Evolutionary conservation across 257 asterid genomes (phyloP).

Genomic region (Nicotiana paniculata): DNA sequence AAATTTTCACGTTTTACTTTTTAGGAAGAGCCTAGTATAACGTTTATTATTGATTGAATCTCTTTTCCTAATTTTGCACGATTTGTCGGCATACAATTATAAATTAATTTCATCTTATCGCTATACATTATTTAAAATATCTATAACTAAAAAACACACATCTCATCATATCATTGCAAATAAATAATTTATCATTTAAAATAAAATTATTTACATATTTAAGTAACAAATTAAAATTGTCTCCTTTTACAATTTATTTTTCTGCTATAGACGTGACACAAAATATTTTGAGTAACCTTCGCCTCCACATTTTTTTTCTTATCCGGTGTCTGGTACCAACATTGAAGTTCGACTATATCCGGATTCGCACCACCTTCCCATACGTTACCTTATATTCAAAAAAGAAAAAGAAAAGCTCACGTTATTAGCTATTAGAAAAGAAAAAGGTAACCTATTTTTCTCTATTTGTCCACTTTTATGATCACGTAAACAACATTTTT

Average conservation of each 20-base stretch:
- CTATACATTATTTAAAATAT: neutral
- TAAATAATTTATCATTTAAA: neutral
- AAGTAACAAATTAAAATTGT: neutral
- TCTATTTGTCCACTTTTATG: constrained; percentile 1
- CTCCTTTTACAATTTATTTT: neutral
- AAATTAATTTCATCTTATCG: neutral
- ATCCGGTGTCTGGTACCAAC: too few species aligned
- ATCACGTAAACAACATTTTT: constrained; percentile 5
- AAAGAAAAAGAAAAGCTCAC: neutral
- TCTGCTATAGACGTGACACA: neutral
- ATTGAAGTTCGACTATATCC: too few species aligned
- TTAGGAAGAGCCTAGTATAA: neutral
- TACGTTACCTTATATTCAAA: neutral
- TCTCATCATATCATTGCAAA: neutral
- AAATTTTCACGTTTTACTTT: too few species aligned
- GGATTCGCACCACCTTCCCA: too few species aligned
- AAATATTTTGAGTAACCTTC: neutral
- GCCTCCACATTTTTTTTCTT: too few species aligned
- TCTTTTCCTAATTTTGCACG: neutral
- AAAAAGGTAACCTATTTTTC: neutral
- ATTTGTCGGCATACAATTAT: neutral
- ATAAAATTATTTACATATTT: neutral
- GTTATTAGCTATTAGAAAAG: neutral
- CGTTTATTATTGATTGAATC: neutral
- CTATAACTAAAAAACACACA: neutral